Base-by-base conservation (phyloP, 306 rosid species). In the Pyrus pyrifolia region DNA sequence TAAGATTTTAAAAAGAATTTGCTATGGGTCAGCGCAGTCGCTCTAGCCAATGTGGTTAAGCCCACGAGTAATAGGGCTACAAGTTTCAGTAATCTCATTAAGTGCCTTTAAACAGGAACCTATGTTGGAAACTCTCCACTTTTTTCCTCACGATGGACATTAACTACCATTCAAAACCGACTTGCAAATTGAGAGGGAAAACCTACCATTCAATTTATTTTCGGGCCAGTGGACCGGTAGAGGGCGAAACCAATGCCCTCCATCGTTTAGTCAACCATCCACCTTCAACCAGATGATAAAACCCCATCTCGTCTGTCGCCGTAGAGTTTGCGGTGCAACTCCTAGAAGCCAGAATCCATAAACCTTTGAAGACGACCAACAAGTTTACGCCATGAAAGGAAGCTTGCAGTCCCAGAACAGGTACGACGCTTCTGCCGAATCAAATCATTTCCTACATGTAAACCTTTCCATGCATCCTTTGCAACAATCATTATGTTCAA, bases 101-200 rank as follows among this genome's bases (percentile, higher is more conserved):
- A 18, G 35, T 8, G 5, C 9, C 31, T 4, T 17, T 31, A 11
- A 55, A 57, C 13, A 58, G 61, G 64, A 8, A 6, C 15, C 11
- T 18, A 55, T 6, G 23, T 4, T 15, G 42, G 8, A 55, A 31
- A 11, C 5, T n/a, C 4, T 1, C 19, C 9, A 2, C 67, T 59
- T 0, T 22, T 40, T 53, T 21, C 35, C 35, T 7, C 17, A 38
- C 21, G 44, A 8, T 15, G 42, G 63, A 27, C 67, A 64, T 19
- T 42, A 77, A 52, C 81, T 70, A 69, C 81, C 68, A 69, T 63
- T 77, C 81, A 77, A 77, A 60, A 64, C 52, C 1, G 6, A 45
- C 63, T 30, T n/a, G 15, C 11, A 30, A 13, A n/a, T 14, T 9
- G 23, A 30, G 27, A 19, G 63, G 75, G 18, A 44, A 45, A 69